Percentiles rank a stretch among this genome's conserved stretches.
Conservation (phyloP, 441 rosid genomes). For the Rhodomyrtus psidioides region DNA sequence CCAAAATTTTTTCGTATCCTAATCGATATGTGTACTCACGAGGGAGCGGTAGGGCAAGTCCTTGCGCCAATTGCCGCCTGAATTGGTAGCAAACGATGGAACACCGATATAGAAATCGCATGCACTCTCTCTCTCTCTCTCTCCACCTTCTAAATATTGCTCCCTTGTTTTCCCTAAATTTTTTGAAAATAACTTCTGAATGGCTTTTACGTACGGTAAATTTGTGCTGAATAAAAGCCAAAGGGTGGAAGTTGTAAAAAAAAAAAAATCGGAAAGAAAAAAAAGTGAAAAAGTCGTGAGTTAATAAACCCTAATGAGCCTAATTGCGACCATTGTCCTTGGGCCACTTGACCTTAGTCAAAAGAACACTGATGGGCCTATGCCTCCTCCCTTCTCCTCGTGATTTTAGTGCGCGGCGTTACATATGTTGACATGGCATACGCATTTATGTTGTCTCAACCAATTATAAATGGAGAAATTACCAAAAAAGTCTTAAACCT, state of each 20-base stretch:
- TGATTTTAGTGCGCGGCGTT: too few species aligned
- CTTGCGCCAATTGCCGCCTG: rapidly evolving
- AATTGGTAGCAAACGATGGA: background rate
- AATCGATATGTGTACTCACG: background rate
- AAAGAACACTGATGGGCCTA: background rate
- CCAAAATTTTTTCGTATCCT: too few species aligned
- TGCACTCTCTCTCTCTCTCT: too few species aligned
- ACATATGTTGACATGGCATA: too few species aligned
- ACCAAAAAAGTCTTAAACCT: too few species aligned
- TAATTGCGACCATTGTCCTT: background rate
- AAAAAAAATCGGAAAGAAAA: background rate
- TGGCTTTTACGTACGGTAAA: background rate
- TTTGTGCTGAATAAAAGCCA: background rate
- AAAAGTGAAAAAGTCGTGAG: background rate
- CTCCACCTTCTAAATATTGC: background rate
- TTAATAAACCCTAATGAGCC: background rate
- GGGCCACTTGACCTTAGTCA: background rate
- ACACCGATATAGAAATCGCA: rapidly evolving
- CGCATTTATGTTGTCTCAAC: background rate
- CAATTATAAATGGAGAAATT: too few species aligned
- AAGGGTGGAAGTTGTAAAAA: background rate
- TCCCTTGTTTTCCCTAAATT: background rate
- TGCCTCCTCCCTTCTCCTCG: background rate
- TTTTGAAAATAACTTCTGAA: background rate
- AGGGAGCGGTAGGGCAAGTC: rapidly evolving